Conservation (phyloP, 1,139 yeast species). For the Pichia sp. region DNA sequence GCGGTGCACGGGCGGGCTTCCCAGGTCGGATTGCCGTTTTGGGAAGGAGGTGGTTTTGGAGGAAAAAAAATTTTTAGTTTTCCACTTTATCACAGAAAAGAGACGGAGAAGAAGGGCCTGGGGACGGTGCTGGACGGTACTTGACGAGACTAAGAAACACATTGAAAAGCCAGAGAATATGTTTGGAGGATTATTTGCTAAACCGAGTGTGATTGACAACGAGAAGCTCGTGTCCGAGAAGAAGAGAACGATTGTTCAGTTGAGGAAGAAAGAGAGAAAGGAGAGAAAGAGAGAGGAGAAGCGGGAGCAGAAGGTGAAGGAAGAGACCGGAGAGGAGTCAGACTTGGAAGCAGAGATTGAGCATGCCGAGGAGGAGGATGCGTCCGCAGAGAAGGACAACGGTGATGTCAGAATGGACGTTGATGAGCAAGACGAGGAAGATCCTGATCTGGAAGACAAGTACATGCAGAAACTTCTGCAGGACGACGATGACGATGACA, state of each 20-base stretch:
- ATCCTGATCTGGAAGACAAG: slow-evolving; percentile 9
- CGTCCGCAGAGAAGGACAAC: neutral
- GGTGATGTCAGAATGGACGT: neutral
- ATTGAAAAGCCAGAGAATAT: neutral
- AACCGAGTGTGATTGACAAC: slow-evolving; percentile 37
- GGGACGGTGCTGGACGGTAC: neutral
- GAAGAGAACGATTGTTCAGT: slow-evolving; percentile 22
- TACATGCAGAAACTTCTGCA: slow-evolving; percentile 6
- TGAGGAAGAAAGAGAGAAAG: slow-evolving; percentile 23
- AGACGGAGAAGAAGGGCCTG: neutral
- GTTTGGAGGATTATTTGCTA: slow-evolving; percentile 36
- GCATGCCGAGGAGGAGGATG: slow-evolving; percentile 2
- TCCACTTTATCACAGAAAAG: neutral
- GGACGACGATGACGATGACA: slow-evolving; percentile 3
- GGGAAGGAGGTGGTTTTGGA: slow-evolving; percentile 7
- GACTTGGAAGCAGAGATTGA: neutral
- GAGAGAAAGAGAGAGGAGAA: slow-evolving; percentile 17
- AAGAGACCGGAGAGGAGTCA: slow-evolving; percentile 21
- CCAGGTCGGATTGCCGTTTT: neutral
- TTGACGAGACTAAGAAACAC: neutral
- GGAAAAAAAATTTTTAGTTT: slow-evolving; percentile 8
- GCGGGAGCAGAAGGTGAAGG: slow-evolving; percentile 2
- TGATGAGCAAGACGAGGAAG: slow-evolving; percentile 7
- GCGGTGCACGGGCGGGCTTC: slow-evolving; percentile 6
- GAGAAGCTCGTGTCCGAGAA: slow-evolving; percentile 31